phyloP scores from a whole-genome alignment of 2,329 filamentous ascomycete genomes.

The Sporothrix pallida region DNA sequence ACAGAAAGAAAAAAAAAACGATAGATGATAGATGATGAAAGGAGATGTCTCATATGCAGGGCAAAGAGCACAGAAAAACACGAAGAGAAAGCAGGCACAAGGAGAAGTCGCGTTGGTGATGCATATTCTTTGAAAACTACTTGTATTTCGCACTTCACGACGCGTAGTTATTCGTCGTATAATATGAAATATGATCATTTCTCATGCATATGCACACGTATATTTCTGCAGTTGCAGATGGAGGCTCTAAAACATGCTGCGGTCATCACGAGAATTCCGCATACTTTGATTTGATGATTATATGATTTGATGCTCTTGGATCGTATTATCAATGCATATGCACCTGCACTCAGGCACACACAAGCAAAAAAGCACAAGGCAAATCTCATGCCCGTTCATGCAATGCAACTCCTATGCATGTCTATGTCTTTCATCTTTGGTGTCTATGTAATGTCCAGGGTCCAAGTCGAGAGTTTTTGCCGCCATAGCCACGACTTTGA shows the following conservation, averaged over 20 bases:
- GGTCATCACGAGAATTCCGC: not conserved
- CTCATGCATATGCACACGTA: not conserved
- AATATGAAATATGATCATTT: not conserved
- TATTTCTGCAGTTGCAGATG: not conserved
- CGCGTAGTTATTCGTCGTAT: not conserved
- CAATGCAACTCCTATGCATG: not conserved
- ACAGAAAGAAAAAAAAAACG: not conserved
- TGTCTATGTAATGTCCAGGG: not conserved
- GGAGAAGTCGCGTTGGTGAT: too few species aligned
- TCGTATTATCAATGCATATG: not conserved
- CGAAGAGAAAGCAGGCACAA: not conserved
- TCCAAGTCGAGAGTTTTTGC: not conserved
- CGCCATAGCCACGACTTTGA: not conserved
- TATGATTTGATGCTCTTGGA: not conserved
- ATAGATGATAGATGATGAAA: not conserved
- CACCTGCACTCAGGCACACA: not conserved
- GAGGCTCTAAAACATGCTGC: constrained; percentile 11
- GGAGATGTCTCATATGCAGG: constrained; percentile 22
- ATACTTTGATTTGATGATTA: not conserved
- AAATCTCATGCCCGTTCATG: not conserved
- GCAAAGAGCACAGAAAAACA: not conserved
- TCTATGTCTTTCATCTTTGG: too few species aligned
- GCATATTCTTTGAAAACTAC: not conserved
- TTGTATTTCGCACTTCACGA: not conserved
- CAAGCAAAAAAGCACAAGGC: not conserved